phyloP scores from a whole-genome alignment of 2,329 filamentous ascomycete species.

The Colletotrichum sansevieriae region DNA sequence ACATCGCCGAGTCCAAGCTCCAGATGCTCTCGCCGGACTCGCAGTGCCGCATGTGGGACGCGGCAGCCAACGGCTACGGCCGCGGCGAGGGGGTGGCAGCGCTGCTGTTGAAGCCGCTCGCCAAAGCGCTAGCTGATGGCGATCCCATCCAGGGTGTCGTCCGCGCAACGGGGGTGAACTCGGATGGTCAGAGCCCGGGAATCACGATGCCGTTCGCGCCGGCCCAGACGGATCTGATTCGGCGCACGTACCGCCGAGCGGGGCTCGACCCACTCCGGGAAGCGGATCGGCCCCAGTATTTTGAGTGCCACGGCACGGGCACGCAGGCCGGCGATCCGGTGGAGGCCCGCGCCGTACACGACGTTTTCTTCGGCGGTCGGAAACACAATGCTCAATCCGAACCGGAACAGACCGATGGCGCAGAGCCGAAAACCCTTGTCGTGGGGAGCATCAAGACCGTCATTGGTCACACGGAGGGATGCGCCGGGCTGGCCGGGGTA shows the following conservation, averaged over 20 bases:
- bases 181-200: conserved; percentile 55
- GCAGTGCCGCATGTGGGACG: conserved; percentile 43
- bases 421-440: too few species aligned
- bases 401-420: too few species aligned
- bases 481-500: too few species aligned
- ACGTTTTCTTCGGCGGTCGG: conserved; percentile 27
- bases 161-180: conserved; percentile 46
- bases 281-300: conserved; percentile 40
- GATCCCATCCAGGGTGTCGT: conserved; percentile 52
- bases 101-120: conserved; percentile 56
- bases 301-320: conserved; percentile 61
- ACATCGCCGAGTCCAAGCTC: conserved; percentile 17
- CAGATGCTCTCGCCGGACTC: conserved; percentile 35
- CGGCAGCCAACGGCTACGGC: conserved; percentile 56
- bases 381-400: too few species aligned
- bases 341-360: conserved; percentile 48
- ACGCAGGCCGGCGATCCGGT: conserved; percentile 57
- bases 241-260: conserved; percentile 48
- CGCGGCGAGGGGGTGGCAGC: conserved; percentile 57
- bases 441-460: too few species aligned
- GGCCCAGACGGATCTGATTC: conserved; percentile 53
- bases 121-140: conserved; percentile 55
- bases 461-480: too few species aligned
- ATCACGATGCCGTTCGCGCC: conserved; percentile 51
- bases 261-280: conserved; percentile 43